A percentile compares a stretch with the other conserved stretches of the same genome.
These are phyloP conservation scores for Scleromitrula shiraiana DNA, from an alignment of 2,329 filamentous ascomycete genomes.

Conservation along the genomic window DNA sequence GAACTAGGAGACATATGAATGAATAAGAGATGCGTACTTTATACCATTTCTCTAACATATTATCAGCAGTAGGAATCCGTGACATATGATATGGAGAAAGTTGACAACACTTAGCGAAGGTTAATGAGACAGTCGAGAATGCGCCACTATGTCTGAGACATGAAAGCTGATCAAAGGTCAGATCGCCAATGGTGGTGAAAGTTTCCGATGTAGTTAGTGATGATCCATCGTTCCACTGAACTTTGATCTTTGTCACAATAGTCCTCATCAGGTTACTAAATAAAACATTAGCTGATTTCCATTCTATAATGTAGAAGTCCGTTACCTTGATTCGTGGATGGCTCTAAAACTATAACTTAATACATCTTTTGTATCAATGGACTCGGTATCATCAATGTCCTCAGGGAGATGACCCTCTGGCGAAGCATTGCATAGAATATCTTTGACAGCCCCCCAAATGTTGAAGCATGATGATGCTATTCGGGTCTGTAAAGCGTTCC, in stretches of 20 bases:
- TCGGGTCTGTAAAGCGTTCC: conserved; percentile 37
- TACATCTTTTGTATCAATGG: conserved; percentile 76
- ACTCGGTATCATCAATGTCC: conserved; percentile 63
- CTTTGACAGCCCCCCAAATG: conserved; percentile 71
- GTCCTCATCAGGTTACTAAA: conserved; percentile 62
- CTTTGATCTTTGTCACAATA: conserved; percentile 43
- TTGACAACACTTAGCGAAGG: conserved; percentile 74
- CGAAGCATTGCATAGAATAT: conserved; percentile 84
- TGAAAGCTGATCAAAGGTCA: conserved; percentile 76
- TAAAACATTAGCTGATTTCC: conserved; percentile 6
- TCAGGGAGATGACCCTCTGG: conserved; percentile 81
- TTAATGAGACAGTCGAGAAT: conserved; percentile 86
- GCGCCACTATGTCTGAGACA: conserved; percentile 83
- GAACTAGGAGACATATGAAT: conserved; percentile 6
- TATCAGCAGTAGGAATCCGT: background rate
- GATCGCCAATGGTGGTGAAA: conserved; percentile 58
- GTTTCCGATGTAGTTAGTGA: conserved; percentile 44
- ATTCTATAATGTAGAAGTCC: background rate
- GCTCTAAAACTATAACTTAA: conserved; percentile 93
- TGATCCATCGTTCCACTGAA: conserved; percentile 34
- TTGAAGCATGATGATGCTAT: conserved; percentile 53
- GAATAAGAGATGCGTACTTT: conserved; percentile 37
- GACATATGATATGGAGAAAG: conserved; percentile 32
- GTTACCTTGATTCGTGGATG: conserved; percentile 84
- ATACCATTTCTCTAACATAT: conserved; percentile 60